Evolutionary conservation across 768 basidiomycete genomes (phyloP).

Genomic region (Agrocybe pediades): DNA sequence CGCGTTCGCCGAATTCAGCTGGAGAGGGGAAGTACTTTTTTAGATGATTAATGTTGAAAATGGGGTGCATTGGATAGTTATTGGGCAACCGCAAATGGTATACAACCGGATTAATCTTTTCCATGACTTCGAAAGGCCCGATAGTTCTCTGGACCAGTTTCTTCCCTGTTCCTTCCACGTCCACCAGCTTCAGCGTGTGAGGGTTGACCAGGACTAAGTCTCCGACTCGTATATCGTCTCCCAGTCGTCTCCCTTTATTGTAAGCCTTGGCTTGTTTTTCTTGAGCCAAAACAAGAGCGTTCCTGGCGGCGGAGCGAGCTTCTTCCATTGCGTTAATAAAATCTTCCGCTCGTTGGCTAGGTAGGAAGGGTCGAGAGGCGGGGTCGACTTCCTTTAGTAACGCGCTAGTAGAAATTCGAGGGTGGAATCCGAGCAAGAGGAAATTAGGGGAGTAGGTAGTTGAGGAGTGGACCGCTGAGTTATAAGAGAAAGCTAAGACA

Average conservation of each 20-base stretch:
- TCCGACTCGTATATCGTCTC: no score
- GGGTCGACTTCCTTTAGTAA: not conserved
- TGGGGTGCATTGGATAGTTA: constrained; percentile 24
- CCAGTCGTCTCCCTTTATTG: no score
- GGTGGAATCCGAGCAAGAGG: constrained; percentile 29
- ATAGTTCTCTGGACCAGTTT: constrained; percentile 27
- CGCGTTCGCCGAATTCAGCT: constrained; percentile 13
- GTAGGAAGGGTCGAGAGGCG: not conserved
- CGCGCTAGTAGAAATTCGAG: constrained; percentile 5
- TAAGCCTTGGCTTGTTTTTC: no score
- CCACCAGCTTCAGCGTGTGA: constrained; percentile 22
- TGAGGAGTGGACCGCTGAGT: constrained; percentile 24
- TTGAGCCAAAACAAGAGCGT: no score
- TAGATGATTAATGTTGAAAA: constrained; percentile 25
- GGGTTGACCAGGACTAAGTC: constrained; percentile 26
- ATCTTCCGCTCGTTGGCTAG: constrained; percentile 1
- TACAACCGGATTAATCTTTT: constrained; percentile 23
- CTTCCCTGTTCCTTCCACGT: constrained; percentile 18
- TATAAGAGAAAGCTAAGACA: constrained; percentile 30
- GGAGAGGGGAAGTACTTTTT: constrained; percentile 18
- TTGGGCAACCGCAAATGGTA: constrained; percentile 23
- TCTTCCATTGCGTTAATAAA: not conserved
- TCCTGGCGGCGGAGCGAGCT: not conserved
- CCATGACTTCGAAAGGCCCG: no score
- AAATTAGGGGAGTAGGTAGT: constrained; percentile 27